These are phyloP conservation scores for Warburgia ugandensis DNA, from an alignment of 164 flowering plant species.

Conservation along the genomic window DNA sequence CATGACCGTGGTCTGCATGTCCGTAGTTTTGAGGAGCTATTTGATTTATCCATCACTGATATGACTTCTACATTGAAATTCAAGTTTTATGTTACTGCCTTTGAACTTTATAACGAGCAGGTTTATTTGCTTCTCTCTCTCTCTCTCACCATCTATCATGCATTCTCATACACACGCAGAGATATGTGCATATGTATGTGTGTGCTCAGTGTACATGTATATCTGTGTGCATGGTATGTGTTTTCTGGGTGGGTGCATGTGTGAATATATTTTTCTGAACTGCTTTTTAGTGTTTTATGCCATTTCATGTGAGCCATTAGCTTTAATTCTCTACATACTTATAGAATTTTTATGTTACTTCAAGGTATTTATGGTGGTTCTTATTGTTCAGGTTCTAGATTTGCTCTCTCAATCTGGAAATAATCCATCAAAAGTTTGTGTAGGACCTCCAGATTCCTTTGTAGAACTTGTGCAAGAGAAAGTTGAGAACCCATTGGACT, in stretches of 20 bases:
- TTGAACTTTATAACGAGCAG: constrained; percentile 94
- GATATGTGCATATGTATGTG: too few relatives aligned
- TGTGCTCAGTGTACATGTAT: too few relatives aligned
- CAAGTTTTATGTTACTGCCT: constrained; percentile 58
- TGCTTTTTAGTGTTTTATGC: too few relatives aligned
- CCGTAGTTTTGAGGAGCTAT: constrained; percentile 92
- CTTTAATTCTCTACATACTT: too few relatives aligned
- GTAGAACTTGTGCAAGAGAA: constrained; percentile 70
- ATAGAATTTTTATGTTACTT: neutral
- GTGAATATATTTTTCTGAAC: too few relatives aligned
- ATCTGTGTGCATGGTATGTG: too few relatives aligned
- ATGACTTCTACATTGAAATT: constrained; percentile 59
- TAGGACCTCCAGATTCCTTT: constrained; percentile 52
- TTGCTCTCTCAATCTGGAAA: constrained; percentile 53
- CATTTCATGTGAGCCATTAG: too few relatives aligned
- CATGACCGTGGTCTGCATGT: constrained; percentile 91
- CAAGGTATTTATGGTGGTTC: neutral
- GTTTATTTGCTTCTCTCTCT: constrained; percentile 22
- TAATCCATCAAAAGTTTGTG: constrained; percentile 32
- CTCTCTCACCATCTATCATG: neutral
- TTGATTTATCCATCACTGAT: constrained; percentile 92
- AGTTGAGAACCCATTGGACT: constrained; percentile 81
- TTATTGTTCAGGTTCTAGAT: constrained; percentile 64
- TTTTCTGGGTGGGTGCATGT: too few relatives aligned
- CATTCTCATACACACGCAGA: too few relatives aligned